Percentiles rank a stretch among this genome's conserved stretches.
phyloP scores from a whole-genome alignment of 306 rosid species.

The Fragaria ananassa region DNA sequence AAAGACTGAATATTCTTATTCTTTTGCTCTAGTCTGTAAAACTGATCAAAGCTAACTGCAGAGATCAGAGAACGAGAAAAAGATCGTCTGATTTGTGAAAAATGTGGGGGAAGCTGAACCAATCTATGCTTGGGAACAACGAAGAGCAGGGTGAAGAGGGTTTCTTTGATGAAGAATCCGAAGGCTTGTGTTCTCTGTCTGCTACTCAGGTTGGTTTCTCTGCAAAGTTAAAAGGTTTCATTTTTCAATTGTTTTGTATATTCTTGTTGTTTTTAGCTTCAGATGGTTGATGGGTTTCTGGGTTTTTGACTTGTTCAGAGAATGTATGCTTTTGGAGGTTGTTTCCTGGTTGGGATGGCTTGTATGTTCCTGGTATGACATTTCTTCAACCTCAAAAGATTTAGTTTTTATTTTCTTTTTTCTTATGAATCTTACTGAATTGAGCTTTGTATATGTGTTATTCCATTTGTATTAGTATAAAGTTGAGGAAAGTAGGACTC shows the following conservation, averaged over 20 bases:
- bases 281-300: constrained; percentile 21
- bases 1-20: no score
- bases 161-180: constrained; percentile 64
- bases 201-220: constrained; percentile 57
- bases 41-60: not conserved
- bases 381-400: constrained; percentile 1
- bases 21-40: not conserved
- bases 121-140: constrained; percentile 30
- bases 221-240: not conserved
- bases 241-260: not conserved
- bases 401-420: not conserved
- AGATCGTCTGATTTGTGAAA: constrained; percentile 14
- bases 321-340: constrained; percentile 76
- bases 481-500: not conserved
- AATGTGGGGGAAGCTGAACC: constrained; percentile 62
- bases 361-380: constrained; percentile 78
- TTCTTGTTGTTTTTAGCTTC: constrained; percentile 18
- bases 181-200: constrained; percentile 57
- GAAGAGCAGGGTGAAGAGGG: constrained; percentile 51
- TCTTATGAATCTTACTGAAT: not conserved
- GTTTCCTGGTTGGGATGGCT: constrained; percentile 61
- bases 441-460: not conserved
- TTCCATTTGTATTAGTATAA: not conserved
- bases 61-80: not conserved
- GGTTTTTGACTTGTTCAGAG: constrained; percentile 58